Base-by-base conservation (phyloP, 2,329 filamentous ascomycete species). In the Aspergillus fructus region DNA sequence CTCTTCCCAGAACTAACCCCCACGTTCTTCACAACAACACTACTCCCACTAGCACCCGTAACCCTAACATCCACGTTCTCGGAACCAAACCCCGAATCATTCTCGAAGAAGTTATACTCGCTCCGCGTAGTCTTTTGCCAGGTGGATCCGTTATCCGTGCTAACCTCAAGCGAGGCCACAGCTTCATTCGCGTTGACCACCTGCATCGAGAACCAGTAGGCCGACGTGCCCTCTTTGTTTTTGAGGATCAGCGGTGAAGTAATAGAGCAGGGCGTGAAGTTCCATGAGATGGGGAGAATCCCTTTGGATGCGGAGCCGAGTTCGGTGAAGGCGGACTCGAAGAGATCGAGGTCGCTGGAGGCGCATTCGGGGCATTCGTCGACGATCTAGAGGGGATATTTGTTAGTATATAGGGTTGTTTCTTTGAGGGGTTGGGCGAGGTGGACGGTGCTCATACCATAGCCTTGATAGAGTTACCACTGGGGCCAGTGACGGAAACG, bases 101-200 rank as follows among this genome's bases (percentile, higher is more conserved):
- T 79, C 77, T 88, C 81, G 46, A 88, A 89, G 74, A 80, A 89
- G 77, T 88, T 84, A 69, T 85, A 85, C 27, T 75, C 71, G 55
- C 78, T 70, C 48, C 86, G 77, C 2, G 74, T 77, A 0, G 85
- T 87, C n/a, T 68, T 49, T 69, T 81, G 70, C 85, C 85, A 89
- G 13, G 81, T 83, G 53, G 64, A 77, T 17, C 85, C 85, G 11
- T 82, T 79, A 65, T 89, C 81, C 17, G 78, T 84, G 58, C 82
- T 85, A 57, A 88, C 85, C 63, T 88, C 85, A 23, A 89, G 76
- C 61, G 74, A 78, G 53, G 76, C 64, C 41, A 88, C 79, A 15
- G 79, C 77, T 59, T 83, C 76, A 68, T 86, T 86, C 65, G 82
- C 74, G 71, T 88, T 88, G 65, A 86, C 77, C 43, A 88, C 85